phyloP scores from a whole-genome alignment of 1,139 yeast species.

The Zygosaccharomyces sapae region DNA sequence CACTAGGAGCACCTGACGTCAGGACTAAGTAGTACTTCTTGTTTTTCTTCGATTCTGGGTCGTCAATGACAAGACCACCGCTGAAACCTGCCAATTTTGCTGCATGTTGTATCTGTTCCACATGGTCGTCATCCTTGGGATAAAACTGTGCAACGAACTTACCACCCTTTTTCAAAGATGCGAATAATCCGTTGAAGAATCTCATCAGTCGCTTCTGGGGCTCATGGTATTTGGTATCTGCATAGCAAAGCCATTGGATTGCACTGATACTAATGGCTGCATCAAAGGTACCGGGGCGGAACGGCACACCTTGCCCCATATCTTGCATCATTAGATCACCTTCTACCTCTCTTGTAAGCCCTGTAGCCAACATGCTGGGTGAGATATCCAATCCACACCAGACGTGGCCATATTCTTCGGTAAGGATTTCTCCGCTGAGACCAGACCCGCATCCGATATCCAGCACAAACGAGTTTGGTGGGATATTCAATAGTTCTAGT shows the following conservation, averaged over 20 bases:
- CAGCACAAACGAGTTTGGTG: conserved; percentile 64
- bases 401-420: conserved; percentile 80
- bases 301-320: conserved; percentile 92
- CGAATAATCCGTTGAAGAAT: conserved; percentile 84
- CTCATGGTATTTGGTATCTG: conserved; percentile 76
- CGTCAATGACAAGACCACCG: conserved; percentile 92
- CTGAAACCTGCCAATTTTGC: conserved; percentile 95
- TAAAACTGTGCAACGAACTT: conserved; percentile 96
- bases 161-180: conserved; percentile 86
- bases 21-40: conserved; percentile 86
- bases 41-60: conserved; percentile 87
- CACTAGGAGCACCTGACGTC: conserved; percentile 70
- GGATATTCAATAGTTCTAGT: conserved; percentile 73
- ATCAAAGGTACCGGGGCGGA: conserved; percentile 93
- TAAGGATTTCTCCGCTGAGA: conserved; percentile 84
- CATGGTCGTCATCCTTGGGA: conserved; percentile 85
- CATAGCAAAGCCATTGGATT: conserved; percentile 97
- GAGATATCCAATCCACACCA: conserved; percentile 98
- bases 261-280: conserved; percentile 96
- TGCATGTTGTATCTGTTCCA: conserved; percentile 68
- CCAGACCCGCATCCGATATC: conserved; percentile 99
- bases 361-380: conserved; percentile 93
- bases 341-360: conserved; percentile 83
- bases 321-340: conserved; percentile 91
- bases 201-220: conserved; percentile 80